Evolutionary conservation across 2,329 filamentous ascomycete genomes (phyloP), one percentile per base, ranked within the genome.

Genomic region (Neonectria hederae): DNA sequence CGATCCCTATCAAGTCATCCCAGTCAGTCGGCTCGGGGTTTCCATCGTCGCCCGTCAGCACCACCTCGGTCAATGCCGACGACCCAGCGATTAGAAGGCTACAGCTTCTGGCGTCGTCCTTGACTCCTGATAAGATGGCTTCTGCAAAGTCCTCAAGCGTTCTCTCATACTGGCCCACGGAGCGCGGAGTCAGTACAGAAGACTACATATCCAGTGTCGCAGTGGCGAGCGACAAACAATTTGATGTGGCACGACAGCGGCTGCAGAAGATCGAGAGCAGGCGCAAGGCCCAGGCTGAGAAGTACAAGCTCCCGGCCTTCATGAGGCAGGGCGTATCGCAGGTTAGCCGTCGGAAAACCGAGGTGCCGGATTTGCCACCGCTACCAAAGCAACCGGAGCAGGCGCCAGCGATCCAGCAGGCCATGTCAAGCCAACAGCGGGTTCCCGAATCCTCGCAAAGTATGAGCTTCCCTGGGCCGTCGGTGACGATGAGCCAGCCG

Each of bases 401-500:
- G 19, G 66, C 67, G 21, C 61, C 67, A 5, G 69, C 73, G 6
- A 65, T 69, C n/a, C n/a, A 21, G 35, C 75, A 77, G 22, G 66
- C 69, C 61, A 75, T 79, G 79, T 80, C 78, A 11, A 80, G 79
- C 51, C 79, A 80, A 63, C 71, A 70, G 54, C 75, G 67, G 26
- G 63, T 68, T 8, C 75, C 75, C 1, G 71, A 65, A 54, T 81
- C 78, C 24, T 78, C 77, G 24, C 80, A 81, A 70, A 75, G 72
- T 38, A 73, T 77, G 42, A 72, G 67, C 1, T 55, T 69, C 2
- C 58, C 72, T 13, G 70, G 73, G 43, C 72, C 77, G n/a, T 71
- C 72, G 3, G 65, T 78, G 56, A 75, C 77, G n/a, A 83, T 83
- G 78, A 84, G 83, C 55, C 83, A 84, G 69, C 79, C 81, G 10